Percentiles rank a stretch among this genome's conserved stretches.
Evolutionary conservation across 2,329 filamentous ascomycete species (phyloP).

Genomic region (Cladosporium sphaerospermum): DNA sequence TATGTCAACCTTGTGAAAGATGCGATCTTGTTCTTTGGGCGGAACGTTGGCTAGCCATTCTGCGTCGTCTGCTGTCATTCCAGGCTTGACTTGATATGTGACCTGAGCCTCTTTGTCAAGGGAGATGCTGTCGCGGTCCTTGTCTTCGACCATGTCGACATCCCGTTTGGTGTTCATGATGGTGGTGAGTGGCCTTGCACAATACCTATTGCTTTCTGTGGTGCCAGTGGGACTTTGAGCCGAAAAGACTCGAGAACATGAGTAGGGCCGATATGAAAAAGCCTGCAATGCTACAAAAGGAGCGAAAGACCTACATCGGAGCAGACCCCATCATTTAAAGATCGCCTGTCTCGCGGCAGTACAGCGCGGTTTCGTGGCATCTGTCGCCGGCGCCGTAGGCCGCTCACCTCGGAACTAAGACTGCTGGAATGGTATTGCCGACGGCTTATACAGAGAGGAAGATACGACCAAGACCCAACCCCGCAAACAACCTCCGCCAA

Average conservation of each 20-base stretch:
- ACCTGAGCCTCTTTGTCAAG: constrained; percentile 16
- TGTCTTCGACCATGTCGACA: constrained; percentile 4
- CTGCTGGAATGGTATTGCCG: neutral
- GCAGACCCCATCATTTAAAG: too few species aligned
- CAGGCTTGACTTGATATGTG: constrained; percentile 16
- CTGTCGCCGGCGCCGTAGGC: constrained; percentile 6
- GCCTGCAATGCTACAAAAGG: too few species aligned
- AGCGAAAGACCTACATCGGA: too few species aligned
- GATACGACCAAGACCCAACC: constrained; percentile 3
- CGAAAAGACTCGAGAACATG: neutral
- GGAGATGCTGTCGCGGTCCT: constrained; percentile 12
- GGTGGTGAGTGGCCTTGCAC: neutral
- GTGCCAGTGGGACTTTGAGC: neutral
- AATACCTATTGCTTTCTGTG: neutral
- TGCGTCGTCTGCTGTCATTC: constrained; percentile 18
- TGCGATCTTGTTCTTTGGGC: constrained; percentile 33
- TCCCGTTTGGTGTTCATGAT: neutral
- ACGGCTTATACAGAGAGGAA: neutral
- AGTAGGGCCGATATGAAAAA: neutral
- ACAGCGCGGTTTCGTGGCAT: neutral
- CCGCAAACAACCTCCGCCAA: constrained; percentile 12
- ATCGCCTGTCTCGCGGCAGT: neutral
- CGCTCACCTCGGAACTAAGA: constrained; percentile 7
- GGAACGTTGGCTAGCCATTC: constrained; percentile 17
- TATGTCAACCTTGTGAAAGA: constrained; percentile 50